Evolutionary conservation across 2,329 filamentous ascomycete species (phyloP), one percentile per base, ranked within the genome.

Genomic region (Shiraia bambusicola): DNA sequence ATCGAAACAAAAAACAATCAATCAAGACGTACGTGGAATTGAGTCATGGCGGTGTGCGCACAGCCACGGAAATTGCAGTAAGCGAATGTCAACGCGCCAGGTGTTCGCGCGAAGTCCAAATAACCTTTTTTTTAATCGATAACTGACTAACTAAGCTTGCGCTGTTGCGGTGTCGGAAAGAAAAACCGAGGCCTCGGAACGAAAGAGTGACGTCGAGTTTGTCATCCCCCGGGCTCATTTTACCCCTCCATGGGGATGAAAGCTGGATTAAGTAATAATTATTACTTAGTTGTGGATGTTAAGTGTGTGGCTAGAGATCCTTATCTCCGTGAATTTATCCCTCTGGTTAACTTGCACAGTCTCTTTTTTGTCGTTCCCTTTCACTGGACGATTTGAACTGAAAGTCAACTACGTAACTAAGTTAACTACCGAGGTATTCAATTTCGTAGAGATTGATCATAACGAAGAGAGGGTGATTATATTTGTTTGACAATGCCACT

Each of bases 11-110:
- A n/a, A n/a, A n/a, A n/a, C n/a, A n/a, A n/a, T n/a, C 4, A 26
- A 22, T 22, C 19, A 22, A 22, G 33, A 49, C 63, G 30, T 49
- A 77, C 72, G 47, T 75, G 72, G 64, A 77, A 77, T 54, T 67
- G 70, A 58, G 70, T 76, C 75, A 77, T 77, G 42, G 31, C 56
- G 54, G 42, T 50, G 30, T 30, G 27, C 13, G 16, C 30, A 26
- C 13, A 22, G 27, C 30, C 22, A 22, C 35, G 12, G 34, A 22
- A 8, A 22, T 4, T 22, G 19, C 19, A 22, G 19, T 8, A 22
- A 33, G 45, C 39, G 34, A 39, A 39, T 39, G 35, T 35, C 28
- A 28, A 32, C 29, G 37, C 40, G 44, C 40, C 44, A 47, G 44
- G 39, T 47, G 44, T 42, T 36, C 32, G 41, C 31, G 25, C 33